Percentiles rank a stretch among this genome's conserved stretches.
phyloP scores from a whole-genome alignment of 805 yeast species.

The Cyberlindnera lachancei region DNA sequence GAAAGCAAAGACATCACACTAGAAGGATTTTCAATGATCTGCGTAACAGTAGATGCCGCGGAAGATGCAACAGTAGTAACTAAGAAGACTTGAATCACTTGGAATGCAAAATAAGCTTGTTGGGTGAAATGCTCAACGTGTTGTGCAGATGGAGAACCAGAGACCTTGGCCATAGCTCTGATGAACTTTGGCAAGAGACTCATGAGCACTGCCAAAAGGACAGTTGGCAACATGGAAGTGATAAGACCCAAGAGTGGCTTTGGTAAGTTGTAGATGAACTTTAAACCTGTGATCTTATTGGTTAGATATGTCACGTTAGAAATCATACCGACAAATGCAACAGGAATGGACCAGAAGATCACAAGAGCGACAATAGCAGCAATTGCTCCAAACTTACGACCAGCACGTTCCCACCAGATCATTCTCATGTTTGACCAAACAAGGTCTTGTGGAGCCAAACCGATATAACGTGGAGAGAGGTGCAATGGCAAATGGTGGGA shows the following conservation, averaged over 20 bases:
- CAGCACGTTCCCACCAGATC: conserved; percentile 72
- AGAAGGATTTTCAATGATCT: conserved; percentile 51
- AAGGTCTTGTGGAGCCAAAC: conserved; percentile 56
- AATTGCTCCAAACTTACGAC: conserved; percentile 43
- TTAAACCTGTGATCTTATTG: conserved; percentile 45
- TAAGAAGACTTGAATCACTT: conserved; percentile 63
- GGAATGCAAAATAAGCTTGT: conserved; percentile 60
- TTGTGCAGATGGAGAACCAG: conserved; percentile 54
- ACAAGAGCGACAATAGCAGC: conserved; percentile 49
- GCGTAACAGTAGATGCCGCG: conserved; percentile 59
- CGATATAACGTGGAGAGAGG: conserved; percentile 52
- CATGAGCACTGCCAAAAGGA: conserved; percentile 60
- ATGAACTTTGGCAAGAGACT: conserved; percentile 57
- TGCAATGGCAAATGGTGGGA: conserved; percentile 61
- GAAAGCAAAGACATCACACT: conserved; percentile 53
- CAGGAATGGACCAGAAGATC: conserved; percentile 70
- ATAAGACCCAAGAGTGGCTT: conserved; percentile 47
- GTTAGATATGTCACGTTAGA: conserved; percentile 62
- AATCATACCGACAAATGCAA: conserved; percentile 68
- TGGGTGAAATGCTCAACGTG: conserved; percentile 58
- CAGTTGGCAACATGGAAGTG: conserved; percentile 63
- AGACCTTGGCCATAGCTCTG: conserved; percentile 50
- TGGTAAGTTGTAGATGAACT: conserved; percentile 53
- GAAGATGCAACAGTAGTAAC: conserved; percentile 68
- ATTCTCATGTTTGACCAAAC: conserved; percentile 69